phyloP scores from a whole-genome alignment of 495 filamentous ascomycete species.

The Hypomontagnella submonticulosa region DNA sequence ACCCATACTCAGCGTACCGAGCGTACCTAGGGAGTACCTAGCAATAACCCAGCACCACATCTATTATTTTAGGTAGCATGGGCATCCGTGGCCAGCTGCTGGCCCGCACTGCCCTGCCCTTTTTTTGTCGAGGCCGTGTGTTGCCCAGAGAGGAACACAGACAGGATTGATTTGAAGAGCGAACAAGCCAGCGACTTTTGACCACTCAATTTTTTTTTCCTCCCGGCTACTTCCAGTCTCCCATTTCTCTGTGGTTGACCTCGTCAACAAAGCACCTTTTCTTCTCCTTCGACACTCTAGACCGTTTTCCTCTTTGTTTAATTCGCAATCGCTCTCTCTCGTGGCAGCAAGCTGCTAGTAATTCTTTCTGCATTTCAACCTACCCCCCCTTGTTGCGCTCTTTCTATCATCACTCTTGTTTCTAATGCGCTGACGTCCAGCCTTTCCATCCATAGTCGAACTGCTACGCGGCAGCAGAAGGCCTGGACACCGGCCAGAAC shows the following conservation, averaged over 20 bases:
- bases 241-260: constrained; percentile 43
- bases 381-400: constrained; percentile 37
- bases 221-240: constrained; percentile 44
- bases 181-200: constrained; percentile 44
- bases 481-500: constrained; percentile 52
- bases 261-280: constrained; percentile 49
- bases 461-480: constrained; percentile 55
- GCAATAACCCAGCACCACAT: constrained; percentile 25
- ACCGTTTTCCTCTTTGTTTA: constrained; percentile 43
- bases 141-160: constrained; percentile 37
- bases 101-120: constrained; percentile 52
- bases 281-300: constrained; percentile 32
- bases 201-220: constrained; percentile 42
- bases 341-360: constrained; percentile 47
- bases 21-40: constrained; percentile 14
- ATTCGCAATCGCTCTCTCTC: constrained; percentile 45
- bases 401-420: constrained; percentile 46
- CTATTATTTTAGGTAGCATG: constrained; percentile 50
- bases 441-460: constrained; percentile 49
- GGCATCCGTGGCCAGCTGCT: constrained; percentile 48
- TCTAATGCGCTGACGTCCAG: constrained; percentile 47
- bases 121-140: constrained; percentile 43
- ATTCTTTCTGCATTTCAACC: constrained; percentile 43
- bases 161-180: constrained; percentile 34
- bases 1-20: constrained; percentile 3